phyloP scores from a whole-genome alignment of 2,329 filamentous ascomycete genomes.

The Paraconiothyrium sp. region DNA sequence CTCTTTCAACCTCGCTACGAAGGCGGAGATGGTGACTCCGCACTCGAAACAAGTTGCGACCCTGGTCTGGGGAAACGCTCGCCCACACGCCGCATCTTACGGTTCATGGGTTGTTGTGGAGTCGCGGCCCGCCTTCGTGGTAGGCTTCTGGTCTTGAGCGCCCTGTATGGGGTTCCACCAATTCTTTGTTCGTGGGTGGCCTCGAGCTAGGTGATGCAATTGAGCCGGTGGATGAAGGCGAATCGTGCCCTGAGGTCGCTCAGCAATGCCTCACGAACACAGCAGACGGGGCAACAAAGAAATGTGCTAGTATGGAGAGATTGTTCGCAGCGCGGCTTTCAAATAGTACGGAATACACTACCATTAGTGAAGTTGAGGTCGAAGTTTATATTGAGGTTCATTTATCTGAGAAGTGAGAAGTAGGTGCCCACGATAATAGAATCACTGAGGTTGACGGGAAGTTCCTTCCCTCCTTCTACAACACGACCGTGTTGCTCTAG shows the following conservation, averaged over 20 bases:
- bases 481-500: background rate
- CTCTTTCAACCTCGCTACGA: background rate
- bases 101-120: background rate
- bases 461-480: background rate
- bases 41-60: background rate
- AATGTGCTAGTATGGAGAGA: background rate
- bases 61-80: constrained; percentile 11
- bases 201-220: background rate
- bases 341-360: background rate
- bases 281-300: background rate
- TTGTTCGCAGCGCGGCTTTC: background rate
- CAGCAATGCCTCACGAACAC: background rate
- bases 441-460: background rate
- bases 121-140: background rate
- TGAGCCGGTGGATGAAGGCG: background rate
- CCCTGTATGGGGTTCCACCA: background rate
- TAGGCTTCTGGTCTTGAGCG: background rate
- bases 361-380: background rate
- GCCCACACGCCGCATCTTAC: constrained; percentile 1
- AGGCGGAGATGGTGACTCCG: background rate
- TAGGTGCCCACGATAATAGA: background rate
- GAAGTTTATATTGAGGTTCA: background rate
- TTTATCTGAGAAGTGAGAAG: background rate
- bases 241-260: background rate
- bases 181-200: background rate